phyloP scores from a whole-genome alignment of 257 asterid genomes.

The Lavandula angustifolia region DNA sequence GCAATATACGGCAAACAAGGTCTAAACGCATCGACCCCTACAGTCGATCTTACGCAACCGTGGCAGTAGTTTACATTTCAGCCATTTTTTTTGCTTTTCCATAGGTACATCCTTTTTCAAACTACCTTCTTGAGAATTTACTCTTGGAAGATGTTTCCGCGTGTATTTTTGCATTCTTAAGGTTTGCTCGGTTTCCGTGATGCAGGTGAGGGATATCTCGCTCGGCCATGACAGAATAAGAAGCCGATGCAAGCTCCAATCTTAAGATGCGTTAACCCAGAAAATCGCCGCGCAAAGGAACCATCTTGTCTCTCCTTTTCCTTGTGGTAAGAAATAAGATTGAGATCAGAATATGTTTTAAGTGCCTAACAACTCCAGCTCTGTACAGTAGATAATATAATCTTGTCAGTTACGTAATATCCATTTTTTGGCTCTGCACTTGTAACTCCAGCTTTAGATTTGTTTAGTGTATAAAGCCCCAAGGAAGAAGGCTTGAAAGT shows the following conservation, averaged over 20 bases:
- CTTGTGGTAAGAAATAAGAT: conserved; percentile 16
- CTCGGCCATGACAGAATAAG: neutral
- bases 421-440: conserved; percentile 11
- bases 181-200: neutral
- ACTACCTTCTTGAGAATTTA: no score
- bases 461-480: neutral
- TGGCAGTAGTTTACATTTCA: conserved; percentile 51
- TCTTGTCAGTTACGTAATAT: conserved; percentile 24
- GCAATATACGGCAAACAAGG: conserved; percentile 85
- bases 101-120: conserved; percentile 15
- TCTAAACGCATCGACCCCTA: conserved; percentile 63
- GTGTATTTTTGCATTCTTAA: neutral
- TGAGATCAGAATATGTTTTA: neutral
- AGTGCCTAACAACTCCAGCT: conserved; percentile 16
- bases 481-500: neutral
- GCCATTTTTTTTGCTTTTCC: conserved; percentile 13
- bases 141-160: neutral
- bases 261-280: neutral
- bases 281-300: conserved; percentile 7
- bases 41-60: conserved; percentile 70
- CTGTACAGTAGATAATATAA: conserved; percentile 26
- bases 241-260: neutral
- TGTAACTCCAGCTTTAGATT: conserved; percentile 1
- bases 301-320: neutral
- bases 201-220: conserved; percentile 22